Conservation (phyloP, 305 asterid genomes). For the Vinca major region DNA sequence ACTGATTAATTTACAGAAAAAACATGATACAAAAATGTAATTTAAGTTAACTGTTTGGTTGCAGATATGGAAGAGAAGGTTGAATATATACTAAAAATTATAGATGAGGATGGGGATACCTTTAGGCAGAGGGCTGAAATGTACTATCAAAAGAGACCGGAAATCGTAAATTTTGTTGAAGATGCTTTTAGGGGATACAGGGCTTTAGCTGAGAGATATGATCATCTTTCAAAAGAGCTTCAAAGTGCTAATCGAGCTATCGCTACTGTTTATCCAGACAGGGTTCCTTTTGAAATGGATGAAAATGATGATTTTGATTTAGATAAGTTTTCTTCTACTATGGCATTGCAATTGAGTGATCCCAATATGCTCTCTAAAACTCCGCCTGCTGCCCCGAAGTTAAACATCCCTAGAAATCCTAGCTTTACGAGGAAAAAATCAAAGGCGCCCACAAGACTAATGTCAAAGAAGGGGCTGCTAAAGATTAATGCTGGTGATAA, state of each 20-base stretch:
- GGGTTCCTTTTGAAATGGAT: slow-evolving; percentile 32
- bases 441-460: slow-evolving; percentile 26
- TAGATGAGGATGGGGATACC: slow-evolving; percentile 44
- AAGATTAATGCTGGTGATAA: slow-evolving; percentile 19
- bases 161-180: slow-evolving; percentile 37
- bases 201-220: slow-evolving; percentile 47
- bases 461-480: slow-evolving; percentile 34
- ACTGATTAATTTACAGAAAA: neutral
- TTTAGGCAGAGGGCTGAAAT: slow-evolving; percentile 42
- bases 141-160: slow-evolving; percentile 44
- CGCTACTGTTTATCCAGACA: slow-evolving; percentile 39
- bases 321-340: slow-evolving; percentile 10
- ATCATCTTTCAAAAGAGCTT: slow-evolving; percentile 39
- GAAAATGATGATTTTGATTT: slow-evolving; percentile 28
- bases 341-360: slow-evolving; percentile 4
- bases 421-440: slow-evolving; percentile 10
- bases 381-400: slow-evolving; percentile 30
- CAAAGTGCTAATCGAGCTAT: slow-evolving; percentile 42
- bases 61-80: slow-evolving; percentile 56
- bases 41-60: slow-evolving; percentile 3
- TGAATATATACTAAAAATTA: slow-evolving; percentile 33
- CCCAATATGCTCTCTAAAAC: too few relatives aligned
- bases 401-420: slow-evolving; percentile 20
- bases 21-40: neutral
- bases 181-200: slow-evolving; percentile 39